Base-by-base conservation (phyloP, 1,284 basidiomycete genomes). In the Baeospora myosura region DNA sequence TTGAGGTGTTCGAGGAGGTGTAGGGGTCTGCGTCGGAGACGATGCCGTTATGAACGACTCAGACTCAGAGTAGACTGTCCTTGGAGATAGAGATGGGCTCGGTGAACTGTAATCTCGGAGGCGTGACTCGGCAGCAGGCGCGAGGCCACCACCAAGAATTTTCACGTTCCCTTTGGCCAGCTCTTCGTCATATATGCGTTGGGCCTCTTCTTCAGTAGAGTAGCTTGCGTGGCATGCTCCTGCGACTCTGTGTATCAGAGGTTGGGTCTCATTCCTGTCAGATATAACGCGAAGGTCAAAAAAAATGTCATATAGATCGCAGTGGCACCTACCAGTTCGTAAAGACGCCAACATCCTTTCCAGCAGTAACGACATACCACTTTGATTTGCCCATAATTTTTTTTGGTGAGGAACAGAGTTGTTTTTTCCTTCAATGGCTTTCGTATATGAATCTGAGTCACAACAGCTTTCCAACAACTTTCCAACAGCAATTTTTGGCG, bases 331-430 rank as follows among this genome's bases (percentile, higher is more conserved):
- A 74, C 73, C 73, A 77, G 24, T 52, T 57, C 3, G 52, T 44
- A 47, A 68, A 77, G 23, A 77, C 59, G 1, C 76, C 74, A 4
- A 68, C 64, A 12, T 56, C 41, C 12, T 43, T 65, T 29, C 76
- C 75, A 10, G 62, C 58, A 11, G 56, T 64, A 7, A 79, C 72
- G 20, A 65, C 64, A 40, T 76, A 71, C 53, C 64, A 74, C 38
- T 62, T 60, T 23, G 56, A 64, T 48, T 60, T 54, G 1, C 52
- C 56, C 71, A 71, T 74, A 30, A 22, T 43, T 30, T 12, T 31
- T n/a, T n/a, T n/a, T n/a, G n/a, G n/a, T n/a, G n/a, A n/a, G n/a
- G n/a, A n/a, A n/a, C n/a, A n/a, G n/a, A n/a, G n/a, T n/a, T n/a
- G n/a, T n/a, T 20, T 31, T 14, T 37, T 11, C 33, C 33, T 17